Percentiles rank a stretch among this genome's conserved stretches.
Conservation (phyloP, 306 rosid species). For the Inga oerstediana region DNA sequence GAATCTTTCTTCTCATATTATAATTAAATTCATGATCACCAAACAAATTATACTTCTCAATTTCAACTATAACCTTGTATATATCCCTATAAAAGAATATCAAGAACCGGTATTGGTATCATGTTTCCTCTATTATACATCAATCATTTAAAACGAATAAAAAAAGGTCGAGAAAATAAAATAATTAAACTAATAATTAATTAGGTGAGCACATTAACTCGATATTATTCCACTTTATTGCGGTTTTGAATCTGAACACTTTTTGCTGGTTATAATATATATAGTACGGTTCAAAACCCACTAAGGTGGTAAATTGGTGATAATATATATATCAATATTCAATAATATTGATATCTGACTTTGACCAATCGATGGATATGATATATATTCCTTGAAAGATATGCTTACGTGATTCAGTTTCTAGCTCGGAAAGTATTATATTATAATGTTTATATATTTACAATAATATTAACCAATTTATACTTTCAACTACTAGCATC, state of each 20-base stretch:
- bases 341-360: not conserved
- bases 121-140: conserved; percentile 1
- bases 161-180: conserved; percentile 1
- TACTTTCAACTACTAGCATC: not conserved
- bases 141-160: not conserved
- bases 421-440: conserved; percentile 21
- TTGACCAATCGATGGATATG: conserved; percentile 38
- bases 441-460: not conserved
- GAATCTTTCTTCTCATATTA: conserved; percentile 29
- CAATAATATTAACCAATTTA: not conserved
- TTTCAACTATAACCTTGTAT: not conserved
- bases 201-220: conserved; percentile 21
- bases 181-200: not conserved
- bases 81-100: conserved; percentile 3
- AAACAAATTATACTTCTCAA: conserved; percentile 7
- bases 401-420: conserved; percentile 45
- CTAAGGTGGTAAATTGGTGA: not conserved
- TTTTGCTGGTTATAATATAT: not conserved
- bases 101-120: conserved; percentile 19
- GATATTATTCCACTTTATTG: conserved; percentile 13
- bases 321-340: not conserved
- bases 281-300: conserved; percentile 25
- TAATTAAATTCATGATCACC: not conserved
- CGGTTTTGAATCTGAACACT: not conserved
- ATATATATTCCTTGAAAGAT: conserved; percentile 36